Evolutionary conservation across 139 green algal genomes (phyloP), one percentile per base, ranked within the genome.

Genomic region (Marvania coccoides): DNA sequence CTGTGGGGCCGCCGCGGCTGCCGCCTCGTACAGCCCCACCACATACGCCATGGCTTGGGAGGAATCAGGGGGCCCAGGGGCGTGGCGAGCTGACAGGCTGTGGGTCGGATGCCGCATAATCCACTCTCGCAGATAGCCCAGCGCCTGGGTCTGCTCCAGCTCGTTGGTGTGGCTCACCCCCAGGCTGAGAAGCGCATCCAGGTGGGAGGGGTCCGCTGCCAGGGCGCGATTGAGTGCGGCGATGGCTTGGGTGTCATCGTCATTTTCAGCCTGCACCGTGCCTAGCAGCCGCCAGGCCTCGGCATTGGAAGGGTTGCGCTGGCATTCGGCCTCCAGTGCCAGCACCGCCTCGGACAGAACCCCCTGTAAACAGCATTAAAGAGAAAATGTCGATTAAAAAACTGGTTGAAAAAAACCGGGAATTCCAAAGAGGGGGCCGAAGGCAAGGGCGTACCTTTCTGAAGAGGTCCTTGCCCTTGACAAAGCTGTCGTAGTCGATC

Each of bases 161-260:
- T 99, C 94, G 65, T 99, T 99, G 56, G 91, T 96, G 81, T 99
- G 89, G 56, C 64, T 85, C 24, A 99, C 94, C 0, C 93, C 94
- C 67, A 99, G 81, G 4, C 83, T 77, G 47, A 99, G 79, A 47
- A 98, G 80, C 14, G 69, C 88, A 35, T 95, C 90, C 5, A 87
- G 58, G 71, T 94, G 84, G 12, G 47, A 51, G 3, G 94, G 94
- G 51, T 95, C 87, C 8, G 85, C 85, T 1, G 71, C 65, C 47
- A 89, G 76, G 0, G 92, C 94, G 2, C 73, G 54, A 47, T 81
- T 76, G 83, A 97, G 87, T 14, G 91, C 88, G 5, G 88, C 85
- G 48, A 97, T 96, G 8, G 91, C 90, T 81, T 96, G 84, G 19
- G 72, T 63, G 71, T 99, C 95, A 66, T 99, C 90, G 71, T 99